Base-by-base conservation (phyloP, 2,329 filamentous ascomycete genomes). In the Alternaria angustiovoidea region DNA sequence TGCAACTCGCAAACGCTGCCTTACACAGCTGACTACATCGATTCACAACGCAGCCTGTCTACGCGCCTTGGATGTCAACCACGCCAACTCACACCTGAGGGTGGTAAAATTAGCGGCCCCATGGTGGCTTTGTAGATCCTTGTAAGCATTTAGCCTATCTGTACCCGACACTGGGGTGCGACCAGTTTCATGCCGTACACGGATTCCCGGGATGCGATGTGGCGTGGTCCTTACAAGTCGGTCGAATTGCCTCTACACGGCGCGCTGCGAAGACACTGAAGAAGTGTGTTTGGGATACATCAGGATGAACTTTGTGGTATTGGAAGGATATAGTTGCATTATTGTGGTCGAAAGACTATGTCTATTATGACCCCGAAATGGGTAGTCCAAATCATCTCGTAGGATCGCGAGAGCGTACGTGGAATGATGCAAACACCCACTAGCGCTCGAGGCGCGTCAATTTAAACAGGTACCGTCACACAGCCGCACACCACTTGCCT, bases 1-100 rank as follows among this genome's bases (percentile, higher is more conserved):
- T 73, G 66, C 69, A 75, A 42, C 61, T 77, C 20, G 75, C 75
- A 14, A 67, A 71, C 30, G 56, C 65, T 11, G 75, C 74, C 8
- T 63, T 74, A 36, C 47, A 54, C 39, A 61, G 64, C 46, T 66
- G 62, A 68, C 59, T 64, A 57, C 57, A 57, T 47, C 46, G 41
- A 28, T 60, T 57, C 57, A 60, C 47, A 34, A 60, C 53, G 30
- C 47, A 51, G 26, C 56, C 56, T 6, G 30, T 57, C 20, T 49
- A 60, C 20, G 46, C 39, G 20, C 57, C 52, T 30, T 57, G 57
- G 52, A 51, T 60, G 53, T 57, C 57, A 28, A 47, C 26, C 43
- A 7, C 39, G 34, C n/a, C 20, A 26, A 54, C 41, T 44, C 39
- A 57, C 36, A 28, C 22, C 14, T 57, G 20, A 57, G 46, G 24